A percentile compares a stretch with the other conserved stretches of the same genome.
phyloP scores from a whole-genome alignment of 371 early-diverging fungal species.

The Syncephalis plumigaleata region DNA sequence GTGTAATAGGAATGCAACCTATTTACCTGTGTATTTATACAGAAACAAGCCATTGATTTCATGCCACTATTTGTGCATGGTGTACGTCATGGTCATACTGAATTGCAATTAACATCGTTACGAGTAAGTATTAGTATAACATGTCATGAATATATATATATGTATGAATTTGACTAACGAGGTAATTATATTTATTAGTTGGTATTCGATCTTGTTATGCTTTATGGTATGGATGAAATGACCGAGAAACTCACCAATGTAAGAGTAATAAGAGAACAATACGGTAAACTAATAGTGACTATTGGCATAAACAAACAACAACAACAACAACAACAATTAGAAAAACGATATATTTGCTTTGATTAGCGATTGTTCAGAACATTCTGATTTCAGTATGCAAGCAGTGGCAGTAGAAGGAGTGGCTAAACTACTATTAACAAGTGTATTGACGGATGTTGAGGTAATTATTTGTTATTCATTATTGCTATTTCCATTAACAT shows the following conservation, averaged over 20 bases:
- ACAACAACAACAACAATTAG: constrained; percentile 7
- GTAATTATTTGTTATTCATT: constrained; percentile 15
- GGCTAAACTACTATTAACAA: constrained; percentile 42
- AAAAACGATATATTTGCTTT: constrained; percentile 16
- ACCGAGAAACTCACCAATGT: constrained; percentile 16
- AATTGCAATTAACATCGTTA: constrained; percentile 22
- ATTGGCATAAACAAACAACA: constrained; percentile 1
- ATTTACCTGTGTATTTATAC: neutral
- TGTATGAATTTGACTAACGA: neutral
- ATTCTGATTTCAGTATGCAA: constrained; percentile 24
- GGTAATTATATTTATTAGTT: constrained; percentile 16
- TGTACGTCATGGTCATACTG: constrained; percentile 19
- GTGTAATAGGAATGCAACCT: constrained; percentile 7
- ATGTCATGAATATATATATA: neutral
- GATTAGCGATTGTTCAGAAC: constrained; percentile 26
- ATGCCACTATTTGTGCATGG: constrained; percentile 22
- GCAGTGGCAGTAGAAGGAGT: constrained; percentile 38
- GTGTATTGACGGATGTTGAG: constrained; percentile 21
- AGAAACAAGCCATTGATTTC: constrained; percentile 26
- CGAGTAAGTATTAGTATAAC: constrained; percentile 14
- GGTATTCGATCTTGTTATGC: constrained; percentile 40
- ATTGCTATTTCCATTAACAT: neutral
- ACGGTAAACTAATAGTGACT: too few relatives aligned
- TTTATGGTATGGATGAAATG: constrained; percentile 24
- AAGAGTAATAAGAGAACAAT: constrained; percentile 8